Base-by-base conservation (phyloP, 1,284 basidiomycete species). In the Apiotrichum akiyoshidainum region DNA sequence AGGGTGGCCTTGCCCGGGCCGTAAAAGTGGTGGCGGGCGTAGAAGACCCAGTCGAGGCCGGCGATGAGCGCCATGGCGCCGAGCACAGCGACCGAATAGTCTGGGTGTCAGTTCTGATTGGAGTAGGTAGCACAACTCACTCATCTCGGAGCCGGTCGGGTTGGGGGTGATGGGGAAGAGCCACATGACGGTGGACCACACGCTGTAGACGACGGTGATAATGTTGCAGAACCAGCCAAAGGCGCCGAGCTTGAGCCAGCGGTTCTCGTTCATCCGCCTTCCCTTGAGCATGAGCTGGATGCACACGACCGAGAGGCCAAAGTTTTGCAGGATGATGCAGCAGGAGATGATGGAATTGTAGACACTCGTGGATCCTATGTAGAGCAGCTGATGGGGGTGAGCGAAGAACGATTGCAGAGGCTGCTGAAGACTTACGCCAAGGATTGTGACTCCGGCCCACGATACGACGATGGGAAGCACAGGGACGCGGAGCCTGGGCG, bases 321-420 rank as follows among this genome's bases (percentile, higher is more conserved):
- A 39, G 45, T 63, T 57, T 35, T 54, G 53, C 14, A 63, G 58
- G 39, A 63, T 63, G 51, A 63, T 59, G 57, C 55, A 57, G 54
- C 51, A 59, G 10, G 42, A 52, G 34, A 63, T 57, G 51, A 63
- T 59, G 5, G 46, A 52, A 45, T 63, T 63, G 58, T 63, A 63
- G 19, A 57, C 57, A 1, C 57, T 63, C 8, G 41, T 34, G n/a
- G 51, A 54, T 26, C 45, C 61, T 19, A 63, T 52, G 51, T 59
- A 63, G 21, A 63, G 52, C 33, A 56, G n/a, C 26, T 31, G n/a
- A 31, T 3, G 7, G 26, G 7, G 4, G 26, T 31, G 26, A 31
- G 26, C 26, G 26, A 31, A 31, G 26, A 31, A 31, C 26, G 26
- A 31, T 31, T 4, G 26, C 3, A 31, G 26, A 31, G 26, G 26